A percentile compares a stretch with the other conserved stretches of the same genome.
Conservation (phyloP, 108 stramenopile genomes). For the Bacterosira constricta region DNA sequence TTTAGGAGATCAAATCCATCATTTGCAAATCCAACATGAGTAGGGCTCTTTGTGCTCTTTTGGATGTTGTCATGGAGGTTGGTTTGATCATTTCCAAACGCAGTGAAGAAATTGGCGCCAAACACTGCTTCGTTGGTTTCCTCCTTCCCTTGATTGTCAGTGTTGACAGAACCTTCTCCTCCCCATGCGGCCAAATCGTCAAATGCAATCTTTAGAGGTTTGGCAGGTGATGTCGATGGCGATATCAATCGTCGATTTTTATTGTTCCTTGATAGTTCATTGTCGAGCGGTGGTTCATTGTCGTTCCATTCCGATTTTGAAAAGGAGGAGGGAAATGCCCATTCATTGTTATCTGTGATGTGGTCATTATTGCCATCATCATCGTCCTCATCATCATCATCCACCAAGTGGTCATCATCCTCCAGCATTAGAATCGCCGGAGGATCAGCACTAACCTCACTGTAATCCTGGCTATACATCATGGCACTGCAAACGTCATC, state of each 20-base stretch:
- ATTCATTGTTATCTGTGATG: background rate
- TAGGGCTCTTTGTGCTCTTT: too few relatives aligned
- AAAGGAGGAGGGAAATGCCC: background rate
- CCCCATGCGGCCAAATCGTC: constrained; percentile 1
- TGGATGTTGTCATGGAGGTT: background rate
- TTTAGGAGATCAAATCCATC: too few relatives aligned
- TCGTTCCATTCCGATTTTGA: background rate
- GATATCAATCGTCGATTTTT: background rate
- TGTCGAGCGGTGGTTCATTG: background rate
- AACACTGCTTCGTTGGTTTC: background rate
- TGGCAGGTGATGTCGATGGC: background rate
- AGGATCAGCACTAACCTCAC: background rate
- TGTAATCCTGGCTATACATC: background rate
- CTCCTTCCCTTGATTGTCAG: background rate
- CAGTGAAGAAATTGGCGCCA: background rate
- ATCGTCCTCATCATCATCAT: background rate
- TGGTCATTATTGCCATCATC: background rate
- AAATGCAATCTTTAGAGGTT: too few relatives aligned
- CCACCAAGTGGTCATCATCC: too few relatives aligned
- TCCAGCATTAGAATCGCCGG: background rate
- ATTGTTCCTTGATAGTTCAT: background rate
- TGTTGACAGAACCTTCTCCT: background rate
- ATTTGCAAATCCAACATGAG: too few relatives aligned
- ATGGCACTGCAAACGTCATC: too few relatives aligned
- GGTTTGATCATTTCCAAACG: background rate